These are phyloP conservation scores for Stephanodiscus triporus DNA, from an alignment of 108 stramenopile genomes.

Conservation along the genomic window DNA sequence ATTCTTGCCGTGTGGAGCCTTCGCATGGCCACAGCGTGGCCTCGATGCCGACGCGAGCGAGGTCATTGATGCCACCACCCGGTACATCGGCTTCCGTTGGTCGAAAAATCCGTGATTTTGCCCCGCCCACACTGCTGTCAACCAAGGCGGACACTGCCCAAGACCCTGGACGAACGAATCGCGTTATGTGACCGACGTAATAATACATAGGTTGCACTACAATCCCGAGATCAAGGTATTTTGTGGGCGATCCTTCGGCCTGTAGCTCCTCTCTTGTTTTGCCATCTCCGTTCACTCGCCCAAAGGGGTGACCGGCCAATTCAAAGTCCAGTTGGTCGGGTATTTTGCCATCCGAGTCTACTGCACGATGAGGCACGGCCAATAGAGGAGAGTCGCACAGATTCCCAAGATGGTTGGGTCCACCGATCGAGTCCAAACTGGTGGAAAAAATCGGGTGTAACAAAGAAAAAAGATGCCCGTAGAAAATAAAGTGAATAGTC, in stretches of 20 bases:
- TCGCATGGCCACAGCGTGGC: conserved; percentile 87
- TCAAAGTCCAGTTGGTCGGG: conserved; percentile 64
- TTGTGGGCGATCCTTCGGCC: conserved; percentile 75
- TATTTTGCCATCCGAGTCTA: conserved; percentile 32
- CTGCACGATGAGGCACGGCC: conserved; percentile 82
- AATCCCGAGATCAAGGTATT: conserved; percentile 72
- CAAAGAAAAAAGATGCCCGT: conserved; percentile 2
- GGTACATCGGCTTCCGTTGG: conserved; percentile 61
- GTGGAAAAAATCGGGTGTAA: conserved; percentile 6
- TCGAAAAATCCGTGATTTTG: conserved; percentile 65
- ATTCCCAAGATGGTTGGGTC: conserved; percentile 94
- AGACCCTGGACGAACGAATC: conserved; percentile 82
- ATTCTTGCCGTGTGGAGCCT: conserved; percentile 85
- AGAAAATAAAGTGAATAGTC: not conserved
- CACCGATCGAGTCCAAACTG: conserved; percentile 79
- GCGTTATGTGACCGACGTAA: conserved; percentile 86
- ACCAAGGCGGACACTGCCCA: conserved; percentile 67
- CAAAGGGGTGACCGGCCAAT: conserved; percentile 61
- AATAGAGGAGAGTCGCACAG: conserved; percentile 89
- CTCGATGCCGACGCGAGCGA: conserved; percentile 84
- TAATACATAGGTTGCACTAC: conserved; percentile 90
- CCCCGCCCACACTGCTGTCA: conserved; percentile 38
- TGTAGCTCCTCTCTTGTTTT: conserved; percentile 82
- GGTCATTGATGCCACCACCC: conserved; percentile 82
- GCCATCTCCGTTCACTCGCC: conserved; percentile 62